phyloP scores from a whole-genome alignment of 306 rosid species.

The Cicer judaicum region DNA sequence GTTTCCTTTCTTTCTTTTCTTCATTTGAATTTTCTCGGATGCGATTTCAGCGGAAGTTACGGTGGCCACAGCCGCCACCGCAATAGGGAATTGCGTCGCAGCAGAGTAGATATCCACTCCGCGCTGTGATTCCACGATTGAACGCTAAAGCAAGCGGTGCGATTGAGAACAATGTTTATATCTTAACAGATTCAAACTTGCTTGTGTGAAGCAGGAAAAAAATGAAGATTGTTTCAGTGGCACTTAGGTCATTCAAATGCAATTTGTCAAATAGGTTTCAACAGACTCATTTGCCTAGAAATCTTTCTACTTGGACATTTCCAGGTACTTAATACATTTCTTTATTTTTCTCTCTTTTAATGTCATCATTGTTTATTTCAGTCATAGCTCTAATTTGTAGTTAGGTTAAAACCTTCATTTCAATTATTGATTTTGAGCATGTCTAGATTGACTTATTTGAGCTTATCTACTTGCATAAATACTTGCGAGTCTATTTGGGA shows the following conservation, averaged over 20 bases:
- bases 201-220: constrained; percentile 39
- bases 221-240: constrained; percentile 48
- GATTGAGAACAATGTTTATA: background rate
- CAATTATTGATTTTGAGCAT: background rate
- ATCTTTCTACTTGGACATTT: constrained; percentile 44
- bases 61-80: too few species aligned
- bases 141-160: too few species aligned
- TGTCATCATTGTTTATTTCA: constrained; percentile 3
- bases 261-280: constrained; percentile 33
- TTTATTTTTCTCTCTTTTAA: constrained; percentile 3
- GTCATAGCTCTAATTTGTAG: background rate
- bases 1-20: too few species aligned
- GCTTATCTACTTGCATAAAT: too few species aligned
- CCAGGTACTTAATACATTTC: constrained; percentile 37
- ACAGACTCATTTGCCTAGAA: constrained; percentile 38
- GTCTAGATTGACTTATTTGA: too few species aligned
- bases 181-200: background rate
- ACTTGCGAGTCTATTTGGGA: too few species aligned
- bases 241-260: constrained; percentile 44
- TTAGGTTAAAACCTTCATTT: background rate
- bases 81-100: too few species aligned
- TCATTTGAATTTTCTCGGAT: too few species aligned
- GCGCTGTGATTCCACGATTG: too few species aligned
- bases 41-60: too few species aligned
- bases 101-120: too few species aligned